Evolutionary conservation across 805 yeast genomes (phyloP).

Genomic region (Zygoascus biomembranicola): DNA sequence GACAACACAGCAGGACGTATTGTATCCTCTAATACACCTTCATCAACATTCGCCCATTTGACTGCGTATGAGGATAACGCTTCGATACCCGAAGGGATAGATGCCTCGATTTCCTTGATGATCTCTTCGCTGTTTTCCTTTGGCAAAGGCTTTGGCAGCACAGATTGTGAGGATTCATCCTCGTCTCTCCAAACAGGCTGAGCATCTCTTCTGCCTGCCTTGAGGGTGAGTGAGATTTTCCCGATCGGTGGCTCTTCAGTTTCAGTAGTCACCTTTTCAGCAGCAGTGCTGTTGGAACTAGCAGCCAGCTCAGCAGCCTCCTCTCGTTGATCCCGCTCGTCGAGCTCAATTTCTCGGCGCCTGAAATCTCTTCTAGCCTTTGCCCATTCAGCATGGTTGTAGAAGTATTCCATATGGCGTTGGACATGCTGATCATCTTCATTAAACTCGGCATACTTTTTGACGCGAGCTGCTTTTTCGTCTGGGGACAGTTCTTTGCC

Average conservation of each 20-base stretch:
- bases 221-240: slow-evolving; percentile 12
- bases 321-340: slow-evolving; percentile 17
- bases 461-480: slow-evolving; percentile 6
- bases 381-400: slow-evolving; percentile 21
- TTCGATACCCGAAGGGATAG: slow-evolving; percentile 15
- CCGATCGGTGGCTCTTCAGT: background rate
- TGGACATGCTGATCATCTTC: slow-evolving; percentile 14
- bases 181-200: background rate
- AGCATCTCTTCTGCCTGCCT: background rate
- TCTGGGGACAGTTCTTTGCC: slow-evolving; percentile 4
- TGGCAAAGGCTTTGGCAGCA: background rate
- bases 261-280: background rate
- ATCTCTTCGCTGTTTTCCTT: background rate
- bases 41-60: slow-evolving; percentile 20
- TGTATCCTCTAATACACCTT: slow-evolving; percentile 12
- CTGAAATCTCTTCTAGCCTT: slow-evolving; percentile 16
- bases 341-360: slow-evolving; percentile 16
- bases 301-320: slow-evolving; percentile 5
- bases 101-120: slow-evolving; percentile 4
- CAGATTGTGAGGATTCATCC: slow-evolving; percentile 2
- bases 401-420: slow-evolving; percentile 16
- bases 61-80: slow-evolving; percentile 16
- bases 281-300: background rate
- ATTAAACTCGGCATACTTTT: slow-evolving; percentile 13
- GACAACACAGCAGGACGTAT: slow-evolving; percentile 18